A percentile compares a stretch with the other conserved stretches of the same genome.
These are phyloP conservation scores for Solanum pimpinellifolium DNA, from an alignment of 257 asterid species.

Conservation along the genomic window DNA sequence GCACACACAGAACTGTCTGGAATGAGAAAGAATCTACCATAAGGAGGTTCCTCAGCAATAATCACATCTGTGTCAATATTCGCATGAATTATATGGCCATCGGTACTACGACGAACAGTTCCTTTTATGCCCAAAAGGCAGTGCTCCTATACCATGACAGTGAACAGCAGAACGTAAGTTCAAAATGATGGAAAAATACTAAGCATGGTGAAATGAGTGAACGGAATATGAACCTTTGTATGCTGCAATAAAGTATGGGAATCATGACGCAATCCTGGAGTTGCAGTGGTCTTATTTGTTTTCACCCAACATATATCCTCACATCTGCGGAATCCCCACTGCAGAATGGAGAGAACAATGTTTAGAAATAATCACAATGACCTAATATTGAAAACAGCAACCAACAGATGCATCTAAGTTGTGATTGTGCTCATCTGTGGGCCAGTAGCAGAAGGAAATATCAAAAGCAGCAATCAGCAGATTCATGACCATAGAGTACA, in stretches of 20 bases:
- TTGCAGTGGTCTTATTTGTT: constrained; percentile 83
- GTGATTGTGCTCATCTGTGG: not conserved
- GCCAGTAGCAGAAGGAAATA: not conserved
- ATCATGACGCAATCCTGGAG: constrained; percentile 96
- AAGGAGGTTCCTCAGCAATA: constrained; percentile 98
- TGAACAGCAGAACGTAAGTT: not conserved
- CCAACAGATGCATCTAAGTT: not conserved
- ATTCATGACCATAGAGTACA: not conserved
- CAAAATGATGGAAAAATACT: not conserved
- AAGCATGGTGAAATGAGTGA: not conserved
- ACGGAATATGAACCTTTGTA: constrained; percentile 54
- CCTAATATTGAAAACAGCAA: not conserved
- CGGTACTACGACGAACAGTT: constrained; percentile 97
- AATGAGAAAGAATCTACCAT: constrained; percentile 37
- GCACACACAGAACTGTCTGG: not conserved
- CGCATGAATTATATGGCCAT: constrained; percentile 98
- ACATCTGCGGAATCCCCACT: constrained; percentile 99
- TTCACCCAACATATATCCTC: constrained; percentile 99
- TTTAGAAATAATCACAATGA: not conserved
- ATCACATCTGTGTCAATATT: constrained; percentile 98
- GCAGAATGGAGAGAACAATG: constrained; percentile 7
- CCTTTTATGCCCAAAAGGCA: constrained; percentile 92
- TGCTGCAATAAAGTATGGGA: constrained; percentile 93
- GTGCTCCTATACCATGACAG: not conserved
- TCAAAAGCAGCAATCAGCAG: not conserved